These are phyloP conservation scores for Blepharisma stoltei DNA, from an alignment of 73 alveolate species.

Conservation along the genomic window DNA sequence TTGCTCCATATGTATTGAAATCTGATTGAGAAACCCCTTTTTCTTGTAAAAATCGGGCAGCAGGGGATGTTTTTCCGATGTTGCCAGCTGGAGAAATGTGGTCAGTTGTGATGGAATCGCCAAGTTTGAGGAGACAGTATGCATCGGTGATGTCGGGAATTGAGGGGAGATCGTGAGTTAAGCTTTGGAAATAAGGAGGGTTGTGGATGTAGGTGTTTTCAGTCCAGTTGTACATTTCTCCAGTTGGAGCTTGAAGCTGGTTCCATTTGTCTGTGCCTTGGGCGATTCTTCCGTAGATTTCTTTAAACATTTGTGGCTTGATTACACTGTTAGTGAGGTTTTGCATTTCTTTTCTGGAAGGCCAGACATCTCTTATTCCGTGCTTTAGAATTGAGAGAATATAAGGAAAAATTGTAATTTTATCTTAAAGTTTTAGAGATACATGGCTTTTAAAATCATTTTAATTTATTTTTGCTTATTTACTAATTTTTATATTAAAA, in stretches of 20 bases:
- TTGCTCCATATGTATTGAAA: conserved; percentile 87
- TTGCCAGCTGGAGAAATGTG: conserved; percentile 92
- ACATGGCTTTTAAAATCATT: no score
- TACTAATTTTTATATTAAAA: no score
- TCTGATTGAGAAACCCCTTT: conserved; percentile 68
- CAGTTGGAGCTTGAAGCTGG: conserved; percentile 68
- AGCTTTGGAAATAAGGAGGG: conserved; percentile 88
- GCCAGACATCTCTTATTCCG: conserved; percentile 94
- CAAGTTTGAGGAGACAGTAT: conserved; percentile 67
- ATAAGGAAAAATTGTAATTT: no score
- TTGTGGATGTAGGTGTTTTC: conserved; percentile 83
- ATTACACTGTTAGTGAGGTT: conserved; percentile 40
- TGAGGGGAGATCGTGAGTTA: conserved; percentile 46
- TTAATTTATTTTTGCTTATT: no score
- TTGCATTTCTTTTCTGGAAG: conserved; percentile 53
- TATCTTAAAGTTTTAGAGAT: no score
- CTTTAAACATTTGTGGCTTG: conserved; percentile 84
- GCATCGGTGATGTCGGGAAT: conserved; percentile 63
- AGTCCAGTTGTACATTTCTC: conserved; percentile 76
- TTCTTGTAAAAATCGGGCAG: conserved; percentile 63
- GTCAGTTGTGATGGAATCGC: conserved; percentile 89
- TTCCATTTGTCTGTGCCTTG: conserved; percentile 91
- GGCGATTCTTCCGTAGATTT: conserved; percentile 67
- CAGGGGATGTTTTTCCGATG: conserved; percentile 81
- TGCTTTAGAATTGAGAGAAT: no score